A percentile compares a stretch with the other conserved stretches of the same genome.
Evolutionary conservation across 331 rosid genomes (phyloP).

Genomic region (Acacia pycnantha): DNA sequence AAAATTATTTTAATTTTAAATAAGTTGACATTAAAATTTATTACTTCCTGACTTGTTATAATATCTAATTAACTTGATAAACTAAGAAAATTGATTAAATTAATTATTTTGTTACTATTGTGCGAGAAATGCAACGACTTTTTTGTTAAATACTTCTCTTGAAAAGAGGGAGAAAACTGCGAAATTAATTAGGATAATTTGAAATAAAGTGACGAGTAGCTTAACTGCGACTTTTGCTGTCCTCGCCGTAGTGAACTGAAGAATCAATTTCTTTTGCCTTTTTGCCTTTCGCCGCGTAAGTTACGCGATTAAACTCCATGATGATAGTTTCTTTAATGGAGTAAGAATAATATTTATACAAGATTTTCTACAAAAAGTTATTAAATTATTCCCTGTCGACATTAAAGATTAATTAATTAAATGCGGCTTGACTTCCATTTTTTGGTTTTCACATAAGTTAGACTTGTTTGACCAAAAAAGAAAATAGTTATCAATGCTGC

Average conservation of each 20-base stretch:
- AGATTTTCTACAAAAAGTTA: neutral
- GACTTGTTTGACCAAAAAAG: neutral
- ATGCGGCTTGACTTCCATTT: neutral
- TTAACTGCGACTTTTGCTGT: neutral
- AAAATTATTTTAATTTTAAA: too few relatives aligned
- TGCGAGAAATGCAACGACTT: too few relatives aligned
- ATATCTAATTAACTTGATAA: too few relatives aligned
- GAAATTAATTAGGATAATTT: neutral
- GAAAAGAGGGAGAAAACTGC: too few relatives aligned
- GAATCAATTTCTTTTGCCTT: too few relatives aligned
- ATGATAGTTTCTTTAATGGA: neutral
- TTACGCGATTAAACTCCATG: neutral
- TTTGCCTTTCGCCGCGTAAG: too few relatives aligned
- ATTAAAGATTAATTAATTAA: neutral
- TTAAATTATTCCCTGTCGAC: neutral
- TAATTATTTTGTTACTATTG: too few relatives aligned
- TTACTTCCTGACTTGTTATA: too few relatives aligned
- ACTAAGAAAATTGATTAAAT: too few relatives aligned
- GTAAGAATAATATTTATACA: neutral
- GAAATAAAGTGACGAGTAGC: neutral
- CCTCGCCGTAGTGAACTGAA: too few relatives aligned
- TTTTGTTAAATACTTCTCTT: too few relatives aligned
- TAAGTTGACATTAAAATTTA: too few relatives aligned
- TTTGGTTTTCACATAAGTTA: neutral
- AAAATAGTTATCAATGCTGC: neutral